Conservation (phyloP, 768 basidiomycete species). For the Tricholoma matsutake region DNA sequence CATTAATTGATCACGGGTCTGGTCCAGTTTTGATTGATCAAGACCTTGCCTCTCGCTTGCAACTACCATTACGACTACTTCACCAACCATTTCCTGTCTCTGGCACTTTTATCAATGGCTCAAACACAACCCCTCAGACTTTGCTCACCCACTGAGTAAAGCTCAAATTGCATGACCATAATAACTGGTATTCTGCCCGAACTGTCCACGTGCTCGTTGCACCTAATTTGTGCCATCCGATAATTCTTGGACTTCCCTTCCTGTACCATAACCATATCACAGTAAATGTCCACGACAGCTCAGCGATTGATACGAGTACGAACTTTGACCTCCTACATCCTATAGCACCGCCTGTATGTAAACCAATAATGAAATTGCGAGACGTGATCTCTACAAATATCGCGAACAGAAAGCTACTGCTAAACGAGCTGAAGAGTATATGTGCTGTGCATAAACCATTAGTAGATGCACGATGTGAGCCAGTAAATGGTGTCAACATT, state of each 20-base stretch:
- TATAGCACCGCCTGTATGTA: background rate
- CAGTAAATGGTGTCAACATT: background rate
- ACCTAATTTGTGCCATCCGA: too few species aligned
- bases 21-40: background rate
- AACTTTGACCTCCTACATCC: slow-evolving; percentile 1
- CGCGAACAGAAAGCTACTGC: background rate
- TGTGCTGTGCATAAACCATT: background rate
- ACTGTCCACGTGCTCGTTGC: too few species aligned
- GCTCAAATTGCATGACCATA: background rate
- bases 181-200: too few species aligned
- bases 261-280: background rate
- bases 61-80: background rate
- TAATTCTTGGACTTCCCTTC: background rate
- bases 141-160: background rate
- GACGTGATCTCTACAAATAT: background rate
- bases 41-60: background rate
- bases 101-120: background rate
- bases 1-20: background rate
- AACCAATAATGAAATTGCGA: background rate
- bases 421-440: background rate
- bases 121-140: background rate
- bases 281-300: background rate
- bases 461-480: background rate
- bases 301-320: background rate
- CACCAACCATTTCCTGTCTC: background rate